These are phyloP conservation scores for Coemansia aciculifera DNA, from an alignment of 192 early-diverging fungal genomes.

Conservation along the genomic window DNA sequence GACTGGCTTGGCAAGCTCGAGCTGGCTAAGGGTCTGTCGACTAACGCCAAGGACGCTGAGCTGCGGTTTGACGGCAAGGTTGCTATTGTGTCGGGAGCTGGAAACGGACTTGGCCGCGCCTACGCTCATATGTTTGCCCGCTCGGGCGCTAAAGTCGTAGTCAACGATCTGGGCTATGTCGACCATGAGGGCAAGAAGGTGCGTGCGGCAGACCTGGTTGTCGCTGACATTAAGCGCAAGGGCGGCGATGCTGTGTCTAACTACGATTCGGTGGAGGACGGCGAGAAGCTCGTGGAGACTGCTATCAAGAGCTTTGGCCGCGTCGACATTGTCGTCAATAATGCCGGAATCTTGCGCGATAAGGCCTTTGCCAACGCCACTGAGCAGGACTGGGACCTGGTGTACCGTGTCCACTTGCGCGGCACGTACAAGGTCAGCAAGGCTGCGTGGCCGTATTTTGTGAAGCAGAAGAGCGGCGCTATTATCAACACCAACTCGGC, in stretches of 20 bases:
- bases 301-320: constrained; percentile 83
- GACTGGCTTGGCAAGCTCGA: constrained; percentile 82
- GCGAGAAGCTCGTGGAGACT: constrained; percentile 89
- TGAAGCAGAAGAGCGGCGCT: constrained; percentile 92
- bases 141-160: constrained; percentile 85
- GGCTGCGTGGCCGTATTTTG: constrained; percentile 95
- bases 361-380: constrained; percentile 90
- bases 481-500: constrained; percentile 95
- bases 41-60: constrained; percentile 59
- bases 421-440: constrained; percentile 93
- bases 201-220: constrained; percentile 72
- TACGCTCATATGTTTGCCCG: constrained; percentile 85
- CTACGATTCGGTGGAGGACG: constrained; percentile 96
- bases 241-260: constrained; percentile 92
- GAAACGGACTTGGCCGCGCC: constrained; percentile 88
- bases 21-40: constrained; percentile 65
- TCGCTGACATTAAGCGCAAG: constrained; percentile 72
- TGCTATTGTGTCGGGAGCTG: constrained; percentile 88
- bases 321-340: constrained; percentile 89
- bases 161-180: constrained; percentile 83
- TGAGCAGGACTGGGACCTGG: constrained; percentile 92
- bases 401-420: constrained; percentile 85
- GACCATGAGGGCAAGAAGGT: constrained; percentile 48
- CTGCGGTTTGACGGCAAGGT: constrained; percentile 78
- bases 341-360: constrained; percentile 96